Base-by-base conservation (phyloP, 2,329 filamentous ascomycete species). In the Aspergillus fumigatiaffinis region DNA sequence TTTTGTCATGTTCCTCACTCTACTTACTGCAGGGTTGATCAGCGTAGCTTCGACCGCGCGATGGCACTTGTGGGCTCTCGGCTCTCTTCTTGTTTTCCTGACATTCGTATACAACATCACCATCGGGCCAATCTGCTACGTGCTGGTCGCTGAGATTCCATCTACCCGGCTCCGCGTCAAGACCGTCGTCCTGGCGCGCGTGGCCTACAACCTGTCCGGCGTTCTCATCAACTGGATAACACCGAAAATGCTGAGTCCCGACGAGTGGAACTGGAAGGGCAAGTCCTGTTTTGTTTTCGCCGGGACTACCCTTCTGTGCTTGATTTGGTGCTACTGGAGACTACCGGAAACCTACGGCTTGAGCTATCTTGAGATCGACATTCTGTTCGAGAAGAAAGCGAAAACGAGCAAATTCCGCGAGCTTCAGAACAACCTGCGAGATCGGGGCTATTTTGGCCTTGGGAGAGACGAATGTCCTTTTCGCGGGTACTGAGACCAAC, bases 211-310 rank as follows among this genome's bases (percentile, higher is more conserved):
- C 62, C 78, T 84, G 44, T 58, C 76, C 44, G 77, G 73, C 62
- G 86, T 84, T 41, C 86, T 94, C 5, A 75, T 95, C 38, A 92
- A 89, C 0, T 38, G 32, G 32, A 38, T 38, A 14, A 38, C 32
- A 5, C 91, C 91, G 0, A 93, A 93, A 74, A 94, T 95, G 90
- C 81, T 94, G 47, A 95, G 95, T 75, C 89, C 90, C 0, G 83
- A 81, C 1, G 88, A 84, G 1, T 95, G 91, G 90, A 80, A 92
- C 72, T 94, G 90, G 90, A 81, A 83, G 55, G 92, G 91, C 72
- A 92, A 83, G 66, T 84, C 90, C 0, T 90, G 90, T 26, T 93
- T 94, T 77, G 92, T 93, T 78, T 89, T 90, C 87, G 86, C 84
- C 12, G 88, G 84, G 1, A 85, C 89, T 52, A 91, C 88, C 73